Conservation (phyloP, 208 protist species). For the Crithidia bombi region DNA sequence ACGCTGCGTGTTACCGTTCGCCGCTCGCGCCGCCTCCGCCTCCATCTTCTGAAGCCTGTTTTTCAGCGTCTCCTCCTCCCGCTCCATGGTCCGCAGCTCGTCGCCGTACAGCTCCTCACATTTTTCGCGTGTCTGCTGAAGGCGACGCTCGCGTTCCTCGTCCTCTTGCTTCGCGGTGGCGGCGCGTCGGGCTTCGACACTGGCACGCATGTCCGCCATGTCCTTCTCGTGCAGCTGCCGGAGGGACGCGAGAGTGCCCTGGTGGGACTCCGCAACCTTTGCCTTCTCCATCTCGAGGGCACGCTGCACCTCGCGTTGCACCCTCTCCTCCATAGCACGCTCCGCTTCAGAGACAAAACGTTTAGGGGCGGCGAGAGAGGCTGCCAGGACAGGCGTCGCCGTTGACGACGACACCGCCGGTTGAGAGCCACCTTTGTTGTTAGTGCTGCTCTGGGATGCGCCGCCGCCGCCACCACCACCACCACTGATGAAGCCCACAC, state of each 20-base stretch:
- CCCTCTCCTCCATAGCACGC: constrained; percentile 67
- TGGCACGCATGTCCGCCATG: constrained; percentile 42
- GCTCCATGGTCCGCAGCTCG: constrained; percentile 41
- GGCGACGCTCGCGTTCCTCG: constrained; percentile 23
- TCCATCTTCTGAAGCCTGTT: constrained; percentile 36
- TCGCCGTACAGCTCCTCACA: constrained; percentile 51
- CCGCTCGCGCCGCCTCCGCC: constrained; percentile 34
- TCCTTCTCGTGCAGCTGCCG: constrained; percentile 50
- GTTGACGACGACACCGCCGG: background rate
- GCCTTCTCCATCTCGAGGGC: constrained; percentile 48
- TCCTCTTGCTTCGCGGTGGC: constrained; percentile 17
- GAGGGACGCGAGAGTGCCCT: constrained; percentile 45
- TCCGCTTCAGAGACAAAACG: constrained; percentile 82
- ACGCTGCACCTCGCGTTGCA: constrained; percentile 57
- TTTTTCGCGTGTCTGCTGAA: constrained; percentile 34
- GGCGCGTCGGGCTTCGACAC: constrained; percentile 37
- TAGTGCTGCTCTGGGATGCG: background rate
- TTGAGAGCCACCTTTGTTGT: background rate
- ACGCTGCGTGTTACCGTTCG: constrained; percentile 35
- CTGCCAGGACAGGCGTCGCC: background rate
- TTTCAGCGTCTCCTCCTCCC: constrained; percentile 40
- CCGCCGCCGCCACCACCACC: background rate
- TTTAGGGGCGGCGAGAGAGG: constrained; percentile 5
- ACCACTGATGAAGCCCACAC: constrained; percentile 2
- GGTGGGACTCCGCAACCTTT: constrained; percentile 45